Percentiles rank a stretch among this genome's conserved stretches.
These are phyloP conservation scores for Xylaria sp. DNA, from an alignment of 2,329 filamentous ascomycete species.

Conservation along the genomic window DNA sequence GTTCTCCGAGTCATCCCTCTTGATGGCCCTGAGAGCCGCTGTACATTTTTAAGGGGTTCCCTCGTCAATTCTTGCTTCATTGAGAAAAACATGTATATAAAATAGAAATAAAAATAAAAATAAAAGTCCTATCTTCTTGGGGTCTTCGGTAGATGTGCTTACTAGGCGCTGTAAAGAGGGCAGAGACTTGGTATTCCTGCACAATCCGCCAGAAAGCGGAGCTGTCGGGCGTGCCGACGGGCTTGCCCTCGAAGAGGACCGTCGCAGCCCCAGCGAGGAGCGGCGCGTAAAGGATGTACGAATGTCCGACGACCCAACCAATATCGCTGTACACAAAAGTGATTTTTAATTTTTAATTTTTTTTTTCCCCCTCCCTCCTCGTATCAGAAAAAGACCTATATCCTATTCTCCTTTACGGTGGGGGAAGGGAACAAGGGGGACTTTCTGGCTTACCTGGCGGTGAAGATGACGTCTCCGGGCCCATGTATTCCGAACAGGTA, in stretches of 20 bases:
- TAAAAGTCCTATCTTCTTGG: background rate
- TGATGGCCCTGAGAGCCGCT: conserved; percentile 83
- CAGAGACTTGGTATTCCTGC: conserved; percentile 85
- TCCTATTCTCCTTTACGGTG: background rate
- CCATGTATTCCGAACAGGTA: conserved; percentile 68
- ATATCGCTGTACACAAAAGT: conserved; percentile 69
- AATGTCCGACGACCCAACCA: conserved; percentile 89
- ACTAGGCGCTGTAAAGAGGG: conserved; percentile 86
- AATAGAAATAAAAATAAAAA: too few relatives aligned
- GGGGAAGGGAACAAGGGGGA: background rate
- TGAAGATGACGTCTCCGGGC: conserved; percentile 76
- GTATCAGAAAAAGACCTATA: too few relatives aligned
- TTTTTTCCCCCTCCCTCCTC: too few relatives aligned
- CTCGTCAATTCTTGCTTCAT: background rate
- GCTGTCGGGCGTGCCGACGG: conserved; percentile 86
- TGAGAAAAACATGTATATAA: background rate
- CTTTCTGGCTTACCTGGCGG: conserved; percentile 56
- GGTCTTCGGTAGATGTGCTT: conserved; percentile 34
- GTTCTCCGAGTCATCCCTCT: conserved; percentile 84
- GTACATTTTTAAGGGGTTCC: background rate
- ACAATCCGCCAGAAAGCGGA: conserved; percentile 89
- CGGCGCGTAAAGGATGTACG: conserved; percentile 90
- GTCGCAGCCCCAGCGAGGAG: conserved; percentile 87
- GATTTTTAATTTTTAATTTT: too few relatives aligned
- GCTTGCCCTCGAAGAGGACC: conserved; percentile 93